Conservation (phyloP, 2,329 filamentous ascomycete genomes). For the Penicillium aurantiogriseum region DNA sequence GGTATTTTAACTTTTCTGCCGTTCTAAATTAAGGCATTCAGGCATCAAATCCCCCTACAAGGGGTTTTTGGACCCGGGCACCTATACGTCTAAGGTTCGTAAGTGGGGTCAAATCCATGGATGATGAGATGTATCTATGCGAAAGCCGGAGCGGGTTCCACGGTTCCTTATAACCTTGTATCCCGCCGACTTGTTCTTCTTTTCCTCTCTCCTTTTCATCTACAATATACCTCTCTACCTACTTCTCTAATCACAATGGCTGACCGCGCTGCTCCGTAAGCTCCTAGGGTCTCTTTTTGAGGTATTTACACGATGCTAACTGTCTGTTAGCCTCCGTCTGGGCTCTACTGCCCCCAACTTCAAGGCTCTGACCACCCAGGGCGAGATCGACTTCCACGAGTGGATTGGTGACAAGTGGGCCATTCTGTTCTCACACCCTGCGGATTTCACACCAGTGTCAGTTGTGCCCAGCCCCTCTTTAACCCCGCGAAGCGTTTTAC, state of each 20-base stretch:
- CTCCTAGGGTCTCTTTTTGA: conserved; percentile 4
- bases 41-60: too few relatives aligned
- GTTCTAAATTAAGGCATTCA: too few relatives aligned
- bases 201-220: conserved; percentile 3
- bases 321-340: conserved; percentile 55
- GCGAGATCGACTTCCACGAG: conserved; percentile 68
- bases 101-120: conserved; percentile 13
- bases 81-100: too few relatives aligned
- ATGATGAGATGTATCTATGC: conserved; percentile 13
- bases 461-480: neutral
- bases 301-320: conserved; percentile 9
- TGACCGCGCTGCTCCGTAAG: conserved; percentile 46
- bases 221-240: neutral
- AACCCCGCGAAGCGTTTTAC: neutral
- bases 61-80: too few relatives aligned
- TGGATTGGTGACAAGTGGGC: conserved; percentile 70
- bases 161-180: neutral
- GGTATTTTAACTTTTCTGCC: too few relatives aligned
- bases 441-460: conserved; percentile 73
- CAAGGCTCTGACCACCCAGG: conserved; percentile 65
- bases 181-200: neutral
- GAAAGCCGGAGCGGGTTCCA: conserved; percentile 14
- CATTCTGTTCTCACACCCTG: conserved; percentile 68
- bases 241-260: conserved; percentile 37
- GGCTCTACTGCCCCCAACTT: conserved; percentile 68